These are phyloP conservation scores for Exophiala sideris DNA, from an alignment of 2,329 filamentous ascomycete genomes.

Conservation along the genomic window DNA sequence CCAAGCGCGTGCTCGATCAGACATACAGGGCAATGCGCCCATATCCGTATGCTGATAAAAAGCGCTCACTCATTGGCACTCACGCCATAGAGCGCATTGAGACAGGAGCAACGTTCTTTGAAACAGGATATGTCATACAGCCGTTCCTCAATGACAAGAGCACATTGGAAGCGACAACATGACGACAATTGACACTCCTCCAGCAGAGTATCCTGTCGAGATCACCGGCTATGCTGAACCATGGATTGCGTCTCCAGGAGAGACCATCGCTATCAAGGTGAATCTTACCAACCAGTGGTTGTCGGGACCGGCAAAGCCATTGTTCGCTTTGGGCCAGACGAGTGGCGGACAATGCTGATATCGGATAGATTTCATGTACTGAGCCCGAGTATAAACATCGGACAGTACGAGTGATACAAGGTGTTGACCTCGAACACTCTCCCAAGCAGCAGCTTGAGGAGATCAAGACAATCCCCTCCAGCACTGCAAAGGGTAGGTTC, in stretches of 20 bases:
- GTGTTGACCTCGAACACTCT: conserved; percentile 12
- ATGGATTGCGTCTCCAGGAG: conserved; percentile 6
- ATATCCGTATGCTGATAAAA: too few species aligned
- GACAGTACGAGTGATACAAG: conserved; percentile 18
- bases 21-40: too few species aligned
- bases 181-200: neutral
- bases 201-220: neutral
- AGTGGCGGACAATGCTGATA: neutral
- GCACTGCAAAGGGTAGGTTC: conserved; percentile 8
- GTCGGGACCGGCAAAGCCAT: too few species aligned
- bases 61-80: too few species aligned
- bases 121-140: too few species aligned
- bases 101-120: too few species aligned
- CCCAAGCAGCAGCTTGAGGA: conserved; percentile 7
- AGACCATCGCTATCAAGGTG: neutral
- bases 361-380: conserved; percentile 14
- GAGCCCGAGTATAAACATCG: conserved; percentile 13
- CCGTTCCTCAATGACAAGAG: neutral
- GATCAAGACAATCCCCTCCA: conserved; percentile 3
- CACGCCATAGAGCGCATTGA: too few species aligned
- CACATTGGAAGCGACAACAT: neutral
- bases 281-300: neutral
- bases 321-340: neutral
- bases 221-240: conserved; percentile 1
- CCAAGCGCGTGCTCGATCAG: too few species aligned